These are phyloP conservation scores for Hypericum androsaemum DNA, from an alignment of 345 rosid species.

Conservation along the genomic window DNA sequence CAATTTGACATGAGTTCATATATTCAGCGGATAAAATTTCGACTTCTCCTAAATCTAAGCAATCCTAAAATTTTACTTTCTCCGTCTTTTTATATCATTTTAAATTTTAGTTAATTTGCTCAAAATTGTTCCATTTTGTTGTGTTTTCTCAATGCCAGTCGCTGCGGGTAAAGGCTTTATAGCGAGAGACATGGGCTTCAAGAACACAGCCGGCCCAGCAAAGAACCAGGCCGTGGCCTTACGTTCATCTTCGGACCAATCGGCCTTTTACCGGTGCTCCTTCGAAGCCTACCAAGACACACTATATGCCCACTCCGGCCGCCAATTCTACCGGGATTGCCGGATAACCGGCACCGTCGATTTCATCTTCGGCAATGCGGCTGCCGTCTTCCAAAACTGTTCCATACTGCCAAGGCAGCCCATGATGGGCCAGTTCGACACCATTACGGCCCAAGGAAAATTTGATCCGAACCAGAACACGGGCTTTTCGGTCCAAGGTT, in stretches of 20 bases:
- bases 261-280: constrained; percentile 68
- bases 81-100: too few species aligned
- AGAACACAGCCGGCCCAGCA: constrained; percentile 65
- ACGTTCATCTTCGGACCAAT: constrained; percentile 43
- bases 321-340: constrained; percentile 78
- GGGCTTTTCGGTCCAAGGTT: constrained; percentile 57
- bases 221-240: constrained; percentile 69
- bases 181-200: constrained; percentile 65
- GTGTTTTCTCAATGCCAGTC: constrained; percentile 25
- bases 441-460: constrained; percentile 52
- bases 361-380: constrained; percentile 79
- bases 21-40: too few species aligned
- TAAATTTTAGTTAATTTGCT: constrained; percentile 14
- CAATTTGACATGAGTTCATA: too few species aligned
- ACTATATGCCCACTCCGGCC: constrained; percentile 48
- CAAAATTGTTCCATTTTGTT: constrained; percentile 31
- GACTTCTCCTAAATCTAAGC: too few species aligned
- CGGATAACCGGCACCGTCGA: constrained; percentile 69
- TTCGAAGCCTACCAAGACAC: constrained; percentile 76
- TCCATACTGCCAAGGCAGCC: constrained; percentile 39
- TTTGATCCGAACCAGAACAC: constrained; percentile 61
- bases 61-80: too few species aligned
- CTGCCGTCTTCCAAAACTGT: constrained; percentile 74
- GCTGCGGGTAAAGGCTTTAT: constrained; percentile 68
- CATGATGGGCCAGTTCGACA: constrained; percentile 17